Base-by-base conservation (phyloP, 2,329 filamentous ascomycete species). In the Exophiala viscosa region DNA sequence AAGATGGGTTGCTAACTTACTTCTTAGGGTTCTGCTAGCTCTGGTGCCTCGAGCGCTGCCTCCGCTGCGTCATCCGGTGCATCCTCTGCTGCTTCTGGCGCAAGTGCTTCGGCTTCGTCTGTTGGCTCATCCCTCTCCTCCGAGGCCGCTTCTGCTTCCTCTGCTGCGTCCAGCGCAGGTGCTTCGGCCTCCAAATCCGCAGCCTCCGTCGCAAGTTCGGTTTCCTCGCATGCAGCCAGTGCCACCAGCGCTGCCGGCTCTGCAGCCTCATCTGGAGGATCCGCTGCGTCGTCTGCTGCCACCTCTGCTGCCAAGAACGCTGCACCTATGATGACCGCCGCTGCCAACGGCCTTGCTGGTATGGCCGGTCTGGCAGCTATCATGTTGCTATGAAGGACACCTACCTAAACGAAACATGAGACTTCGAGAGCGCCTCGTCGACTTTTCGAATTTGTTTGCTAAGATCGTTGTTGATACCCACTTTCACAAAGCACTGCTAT, bases 331-430 rank as follows among this genome's bases (percentile, higher is more conserved):
- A 60, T 57, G 11, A 64, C 62, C 14, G 59, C 58, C 38, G 64
- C 59, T 17, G 50, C 57, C 42, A 48, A 62, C 32, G 58, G 59
- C 33, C 41, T 65, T 40, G 54, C 66, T 31, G 73, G 73, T 48
- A 64, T 67, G 42, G 65, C 72, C 33, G 73, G 73, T 57, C 60
- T 76, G 32, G 70, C 69, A 50, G 73, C 71, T 49, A 58, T 74
- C 48, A 60, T 74, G 50, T 62, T 69, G 23, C 63, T 74, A 60
- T 75, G 70, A 67, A 60, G 44, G 43, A 33, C 35, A 18, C 9
- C 18, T n/a, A 42, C 44, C 41, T 44, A 23, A 43, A 31, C 39
- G 32, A 44, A 23, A 43, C 38, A 40, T 11, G 15, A 18, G 38
- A 42, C 28, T 17, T 43, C 36, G 8, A 35, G 45, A 50, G 54